Evolutionary conservation across 2,329 filamentous ascomycete species (phyloP).

Genomic region (Berkeleyomyces basicola): DNA sequence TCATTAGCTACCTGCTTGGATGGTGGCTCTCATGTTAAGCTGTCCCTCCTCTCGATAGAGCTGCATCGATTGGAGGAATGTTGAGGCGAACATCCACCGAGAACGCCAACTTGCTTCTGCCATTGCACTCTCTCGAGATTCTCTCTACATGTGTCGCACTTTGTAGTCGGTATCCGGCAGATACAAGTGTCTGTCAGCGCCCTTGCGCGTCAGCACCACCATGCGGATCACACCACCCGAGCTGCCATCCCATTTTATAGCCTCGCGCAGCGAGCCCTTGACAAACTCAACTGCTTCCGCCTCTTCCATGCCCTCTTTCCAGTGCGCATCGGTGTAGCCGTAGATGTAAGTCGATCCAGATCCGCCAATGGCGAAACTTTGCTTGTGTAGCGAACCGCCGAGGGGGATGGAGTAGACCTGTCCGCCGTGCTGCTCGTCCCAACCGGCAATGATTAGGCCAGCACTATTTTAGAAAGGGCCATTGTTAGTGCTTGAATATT

Average conservation of each 20-base stretch:
- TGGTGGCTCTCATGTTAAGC: background rate
- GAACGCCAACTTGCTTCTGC: background rate
- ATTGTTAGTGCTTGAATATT: background rate
- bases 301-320: constrained; percentile 90
- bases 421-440: constrained; percentile 85
- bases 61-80: no score
- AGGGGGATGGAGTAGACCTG: constrained; percentile 96
- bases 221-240: constrained; percentile 96
- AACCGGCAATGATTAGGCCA: constrained; percentile 96
- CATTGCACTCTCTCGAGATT: background rate
- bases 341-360: constrained; percentile 99
- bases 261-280: constrained; percentile 77
- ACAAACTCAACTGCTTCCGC: constrained; percentile 82
- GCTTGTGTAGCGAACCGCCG: constrained; percentile 93
- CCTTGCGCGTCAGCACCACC: constrained; percentile 83
- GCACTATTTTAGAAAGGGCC: constrained; percentile 39
- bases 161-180: constrained; percentile 82
- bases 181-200: constrained; percentile 86
- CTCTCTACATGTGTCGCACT: constrained; percentile 46
- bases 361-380: constrained; percentile 85
- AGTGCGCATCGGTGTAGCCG: constrained; percentile 93
- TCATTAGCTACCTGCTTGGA: constrained; percentile 3
- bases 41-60: no score
- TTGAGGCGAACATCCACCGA: background rate
- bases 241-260: constrained; percentile 98